These are phyloP conservation scores for Pseudogymnoascus sp. DNA, from an alignment of 2,329 filamentous ascomycete species.

Conservation along the genomic window DNA sequence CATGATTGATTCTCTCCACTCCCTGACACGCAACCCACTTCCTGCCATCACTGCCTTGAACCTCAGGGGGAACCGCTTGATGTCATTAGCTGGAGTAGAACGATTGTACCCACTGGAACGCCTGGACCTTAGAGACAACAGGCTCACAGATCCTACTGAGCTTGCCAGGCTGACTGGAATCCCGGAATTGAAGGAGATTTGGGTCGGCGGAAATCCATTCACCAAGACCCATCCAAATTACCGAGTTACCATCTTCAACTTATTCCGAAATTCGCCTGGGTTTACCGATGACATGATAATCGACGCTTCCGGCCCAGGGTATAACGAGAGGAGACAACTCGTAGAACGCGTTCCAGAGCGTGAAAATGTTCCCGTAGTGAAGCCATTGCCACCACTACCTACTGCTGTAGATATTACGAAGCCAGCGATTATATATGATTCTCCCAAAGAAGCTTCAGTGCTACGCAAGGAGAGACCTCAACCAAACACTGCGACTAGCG, in stretches of 20 bases:
- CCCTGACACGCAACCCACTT: constrained; percentile 75
- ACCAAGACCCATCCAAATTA: constrained; percentile 80
- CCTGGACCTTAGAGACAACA: constrained; percentile 86
- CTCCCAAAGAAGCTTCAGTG: constrained; percentile 41
- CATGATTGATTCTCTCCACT: constrained; percentile 94
- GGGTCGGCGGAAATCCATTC: constrained; percentile 88
- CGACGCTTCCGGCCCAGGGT: constrained; percentile 76
- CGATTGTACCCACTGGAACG: constrained; percentile 82
- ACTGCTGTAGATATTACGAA: constrained; percentile 62
- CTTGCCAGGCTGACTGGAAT: constrained; percentile 83
- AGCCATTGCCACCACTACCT: constrained; percentile 52
- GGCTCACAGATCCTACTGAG: constrained; percentile 82
- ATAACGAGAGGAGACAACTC: constrained; percentile 76
- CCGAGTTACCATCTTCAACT: constrained; percentile 86
- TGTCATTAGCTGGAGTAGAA: constrained; percentile 84
- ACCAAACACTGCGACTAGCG: constrained; percentile 48
- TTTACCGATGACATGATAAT: constrained; percentile 88
- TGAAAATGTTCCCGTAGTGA: constrained; percentile 70
- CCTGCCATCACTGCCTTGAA: constrained; percentile 93
- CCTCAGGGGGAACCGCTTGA: constrained; percentile 78
- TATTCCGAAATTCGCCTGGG: constrained; percentile 84
- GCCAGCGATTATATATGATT: constrained; percentile 48
- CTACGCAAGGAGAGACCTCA: constrained; percentile 52
- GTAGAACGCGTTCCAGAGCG: constrained; percentile 74
- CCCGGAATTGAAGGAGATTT: constrained; percentile 86